phyloP scores from a whole-genome alignment of 192 early-diverging fungal species.

The Coemansia erecta region DNA sequence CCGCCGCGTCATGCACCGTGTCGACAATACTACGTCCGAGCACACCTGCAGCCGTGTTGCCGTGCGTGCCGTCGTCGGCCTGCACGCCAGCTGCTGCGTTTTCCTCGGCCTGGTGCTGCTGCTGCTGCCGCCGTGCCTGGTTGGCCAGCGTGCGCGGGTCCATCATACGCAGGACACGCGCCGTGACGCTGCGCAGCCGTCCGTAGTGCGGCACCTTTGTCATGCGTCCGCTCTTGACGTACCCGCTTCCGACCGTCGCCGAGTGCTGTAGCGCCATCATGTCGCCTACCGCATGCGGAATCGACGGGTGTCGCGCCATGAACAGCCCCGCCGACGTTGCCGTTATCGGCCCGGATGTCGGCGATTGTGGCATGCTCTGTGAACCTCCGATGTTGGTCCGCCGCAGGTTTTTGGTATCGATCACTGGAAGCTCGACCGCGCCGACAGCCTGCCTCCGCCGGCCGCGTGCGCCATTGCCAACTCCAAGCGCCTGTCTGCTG shows the following conservation, averaged over 20 bases:
- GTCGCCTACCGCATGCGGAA: constrained; percentile 13
- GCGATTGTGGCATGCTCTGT: constrained; percentile 36
- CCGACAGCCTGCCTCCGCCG: background rate
- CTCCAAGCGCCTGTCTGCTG: background rate
- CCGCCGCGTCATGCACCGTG: constrained; percentile 19
- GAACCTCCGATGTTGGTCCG: constrained; percentile 34
- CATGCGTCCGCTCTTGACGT: constrained; percentile 42
- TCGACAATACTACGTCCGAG: constrained; percentile 31
- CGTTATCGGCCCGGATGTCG: constrained; percentile 15
- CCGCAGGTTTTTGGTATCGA: constrained; percentile 30
- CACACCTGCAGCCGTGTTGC: constrained; percentile 30
- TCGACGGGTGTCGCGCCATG: constrained; percentile 19
- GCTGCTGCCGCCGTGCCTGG: constrained; percentile 18
- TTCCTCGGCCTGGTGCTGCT: constrained; percentile 16
- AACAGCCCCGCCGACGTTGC: constrained; percentile 5
- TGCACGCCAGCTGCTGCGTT: constrained; percentile 11
- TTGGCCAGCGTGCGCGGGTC: constrained; percentile 41
- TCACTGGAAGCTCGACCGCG: constrained; percentile 21
- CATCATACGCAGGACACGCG: constrained; percentile 45
- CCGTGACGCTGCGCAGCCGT: constrained; percentile 47
- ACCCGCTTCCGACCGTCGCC: background rate
- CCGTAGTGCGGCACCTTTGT: constrained; percentile 54
- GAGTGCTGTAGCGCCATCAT: constrained; percentile 4
- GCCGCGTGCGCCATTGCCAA: constrained; percentile 4
- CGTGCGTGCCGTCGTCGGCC: constrained; percentile 16